Percentiles rank a stretch among this genome's conserved stretches.
These are phyloP conservation scores for Sporobolomyces phaffii DNA, from an alignment of 768 basidiomycete species.

Conservation along the genomic window DNA sequence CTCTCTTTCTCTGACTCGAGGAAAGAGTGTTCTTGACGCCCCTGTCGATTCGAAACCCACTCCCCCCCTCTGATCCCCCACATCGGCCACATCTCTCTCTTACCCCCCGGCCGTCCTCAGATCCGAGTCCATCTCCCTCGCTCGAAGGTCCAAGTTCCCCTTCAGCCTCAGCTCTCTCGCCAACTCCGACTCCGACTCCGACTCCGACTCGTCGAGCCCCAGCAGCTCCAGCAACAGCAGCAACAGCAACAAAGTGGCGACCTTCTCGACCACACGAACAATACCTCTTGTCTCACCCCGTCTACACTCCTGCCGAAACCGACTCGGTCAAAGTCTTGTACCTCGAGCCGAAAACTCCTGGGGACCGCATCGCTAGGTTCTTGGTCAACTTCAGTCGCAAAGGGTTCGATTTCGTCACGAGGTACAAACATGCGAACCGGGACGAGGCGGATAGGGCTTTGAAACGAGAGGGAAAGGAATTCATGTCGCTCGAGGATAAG, in stretches of 20 bases:
- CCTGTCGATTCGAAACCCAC: too few species aligned
- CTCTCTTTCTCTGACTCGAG: not conserved
- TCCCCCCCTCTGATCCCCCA: too few species aligned
- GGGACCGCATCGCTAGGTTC: conserved; percentile 66
- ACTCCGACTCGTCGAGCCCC: too few species aligned
- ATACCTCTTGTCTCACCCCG: conserved; percentile 90
- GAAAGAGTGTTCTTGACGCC: too few species aligned
- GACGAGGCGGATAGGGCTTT: conserved; percentile 17
- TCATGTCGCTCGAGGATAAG: conserved; percentile 57
- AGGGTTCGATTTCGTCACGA: conserved; percentile 74
- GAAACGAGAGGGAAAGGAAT: conserved; percentile 26
- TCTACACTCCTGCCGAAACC: conserved; percentile 60
- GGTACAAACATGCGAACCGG: conserved; percentile 57
- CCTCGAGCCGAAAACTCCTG: conserved; percentile 57
- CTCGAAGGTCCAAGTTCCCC: too few species aligned
- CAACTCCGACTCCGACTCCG: too few species aligned
- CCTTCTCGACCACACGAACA: conserved; percentile 42
- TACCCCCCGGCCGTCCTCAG: too few species aligned
- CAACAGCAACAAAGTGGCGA: too few species aligned
- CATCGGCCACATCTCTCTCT: not conserved
- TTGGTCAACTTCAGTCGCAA: conserved; percentile 59
- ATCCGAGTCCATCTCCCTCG: too few species aligned
- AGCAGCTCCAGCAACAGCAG: too few species aligned
- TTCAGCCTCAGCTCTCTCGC: too few species aligned
- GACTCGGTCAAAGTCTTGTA: conserved; percentile 61